Base-by-base conservation (phyloP, 2,329 filamentous ascomycete species). In the Pseudogymnoascus sp. region DNA sequence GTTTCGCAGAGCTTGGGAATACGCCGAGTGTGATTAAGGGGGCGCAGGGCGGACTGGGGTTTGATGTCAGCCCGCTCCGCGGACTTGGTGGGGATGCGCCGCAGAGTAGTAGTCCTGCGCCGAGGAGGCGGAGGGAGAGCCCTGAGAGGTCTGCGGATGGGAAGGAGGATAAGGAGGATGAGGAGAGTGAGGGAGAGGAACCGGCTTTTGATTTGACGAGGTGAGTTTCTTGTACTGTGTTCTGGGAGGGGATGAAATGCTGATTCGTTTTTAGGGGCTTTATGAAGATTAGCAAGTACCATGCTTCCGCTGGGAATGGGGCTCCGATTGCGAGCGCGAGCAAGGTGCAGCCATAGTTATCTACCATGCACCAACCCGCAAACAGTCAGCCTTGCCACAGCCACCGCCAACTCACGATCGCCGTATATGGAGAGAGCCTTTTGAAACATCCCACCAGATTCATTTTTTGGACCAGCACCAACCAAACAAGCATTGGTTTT, bases 1-100 rank as follows among this genome's bases (percentile, higher is more conserved):
- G 90, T 74, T 95, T 90, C 75, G 87, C 89, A 43, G 89, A 92
- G 68, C 83, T 91, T 65, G 84, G 85, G 25, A 90, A 86, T 75
- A 93, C 90, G 1, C 90, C 90, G 28, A 39, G 57, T 1, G 78
- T 90, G 62, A 51, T 51, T 51, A 51, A 51, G 23, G 72, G 67
- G 64, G 41, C 31, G 31, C 31, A 31, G 34, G 31, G 51, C n/a
- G 70, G 67, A 79, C 80, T 69, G 76, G 79, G 13, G 69, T 85
- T 83, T 64, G 85, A 88, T 66, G 73, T 82, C 43, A 88, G 85
- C 70, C 86, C 86, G 1, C 81, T 80, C 6, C 87, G 86, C 71
- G 70, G 68, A 25, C 71, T 74, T 14, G 72, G 75, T 21, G 69
- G 69, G 6, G 65, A 78, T 25, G 69, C 74, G 21, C 77, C 79